Conservation (phyloP, 2,329 filamentous ascomycete genomes). For the Aureobasidium vineae region DNA sequence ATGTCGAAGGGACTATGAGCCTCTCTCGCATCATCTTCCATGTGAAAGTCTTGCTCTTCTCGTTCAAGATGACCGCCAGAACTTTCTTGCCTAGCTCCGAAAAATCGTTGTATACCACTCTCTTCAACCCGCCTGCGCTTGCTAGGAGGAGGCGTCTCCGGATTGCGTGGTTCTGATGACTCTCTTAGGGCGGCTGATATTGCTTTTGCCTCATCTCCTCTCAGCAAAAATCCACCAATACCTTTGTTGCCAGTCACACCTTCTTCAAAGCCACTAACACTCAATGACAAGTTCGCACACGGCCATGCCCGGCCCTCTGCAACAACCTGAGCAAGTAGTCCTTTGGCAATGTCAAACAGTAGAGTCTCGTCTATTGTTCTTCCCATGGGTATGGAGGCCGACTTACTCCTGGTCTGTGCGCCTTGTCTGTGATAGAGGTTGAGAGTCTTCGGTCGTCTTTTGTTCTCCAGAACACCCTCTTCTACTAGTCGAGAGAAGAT, state of each 20-base stretch:
- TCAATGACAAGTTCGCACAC: constrained; percentile 84
- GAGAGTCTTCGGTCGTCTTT: constrained; percentile 78
- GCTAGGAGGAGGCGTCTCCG: constrained; percentile 33
- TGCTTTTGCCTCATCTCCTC: constrained; percentile 56
- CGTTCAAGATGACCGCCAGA: constrained; percentile 27
- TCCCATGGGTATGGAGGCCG: constrained; percentile 72
- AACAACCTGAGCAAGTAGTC: constrained; percentile 72
- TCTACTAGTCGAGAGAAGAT: constrained; percentile 88
- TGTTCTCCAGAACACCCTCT: constrained; percentile 85
- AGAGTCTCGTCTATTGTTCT: constrained; percentile 68
- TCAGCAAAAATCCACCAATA: constrained; percentile 82
- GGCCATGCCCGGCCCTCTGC: constrained; percentile 82
- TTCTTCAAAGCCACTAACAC: constrained; percentile 90
- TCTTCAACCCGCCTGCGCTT: constrained; percentile 40
- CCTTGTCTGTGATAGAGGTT: constrained; percentile 78
- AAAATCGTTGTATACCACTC: constrained; percentile 41
- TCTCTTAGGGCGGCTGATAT: constrained; percentile 37
- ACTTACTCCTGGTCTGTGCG: constrained; percentile 70
- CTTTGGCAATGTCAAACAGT: constrained; percentile 73
- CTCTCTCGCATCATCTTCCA: constrained; percentile 1
- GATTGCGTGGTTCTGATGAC: constrained; percentile 31
- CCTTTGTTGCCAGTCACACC: constrained; percentile 78
- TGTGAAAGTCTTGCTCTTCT: constrained; percentile 15
- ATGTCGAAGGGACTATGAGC: constrained; percentile 9
- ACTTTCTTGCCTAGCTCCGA: constrained; percentile 33